Percentiles rank a stretch among this genome's conserved stretches.
Conservation (phyloP, 352 stramenopile species). For the Stephanocyclus meneghinianus region DNA sequence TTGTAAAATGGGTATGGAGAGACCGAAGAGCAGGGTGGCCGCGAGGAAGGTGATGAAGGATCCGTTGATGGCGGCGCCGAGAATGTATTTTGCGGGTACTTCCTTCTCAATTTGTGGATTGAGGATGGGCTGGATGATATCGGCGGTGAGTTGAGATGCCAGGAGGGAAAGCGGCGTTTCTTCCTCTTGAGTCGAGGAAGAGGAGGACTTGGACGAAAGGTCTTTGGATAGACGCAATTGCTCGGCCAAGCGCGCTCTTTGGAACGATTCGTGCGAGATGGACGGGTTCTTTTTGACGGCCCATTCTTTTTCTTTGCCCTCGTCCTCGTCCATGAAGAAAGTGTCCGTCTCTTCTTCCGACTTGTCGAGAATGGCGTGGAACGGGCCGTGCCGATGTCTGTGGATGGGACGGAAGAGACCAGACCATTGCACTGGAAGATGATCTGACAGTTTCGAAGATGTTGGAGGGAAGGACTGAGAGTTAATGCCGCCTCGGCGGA, state of each 20-base stretch:
- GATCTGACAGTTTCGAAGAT: too few species aligned
- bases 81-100: conserved; percentile 9
- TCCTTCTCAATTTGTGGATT: conserved; percentile 26
- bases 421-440: too few species aligned
- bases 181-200: neutral
- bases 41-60: conserved; percentile 11
- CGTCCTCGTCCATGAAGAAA: conserved; percentile 14
- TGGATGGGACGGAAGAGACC: too few species aligned
- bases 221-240: conserved; percentile 6
- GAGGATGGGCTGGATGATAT: conserved; percentile 12
- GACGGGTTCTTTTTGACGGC: neutral
- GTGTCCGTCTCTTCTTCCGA: neutral
- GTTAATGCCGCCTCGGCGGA: neutral
- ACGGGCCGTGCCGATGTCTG: too few species aligned
- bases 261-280: neutral
- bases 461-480: too few species aligned
- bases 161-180: neutral
- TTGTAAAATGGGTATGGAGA: neutral
- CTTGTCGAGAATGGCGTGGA: neutral
- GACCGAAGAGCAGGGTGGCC: conserved; percentile 12
- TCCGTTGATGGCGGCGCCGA: neutral
- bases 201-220: neutral
- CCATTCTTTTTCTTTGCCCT: conserved; percentile 11
- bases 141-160: neutral
- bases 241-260: conserved; percentile 16